These are phyloP conservation scores for Polygonum maritimum DNA, from an alignment of 148 eudicot species.

Conservation along the genomic window DNA sequence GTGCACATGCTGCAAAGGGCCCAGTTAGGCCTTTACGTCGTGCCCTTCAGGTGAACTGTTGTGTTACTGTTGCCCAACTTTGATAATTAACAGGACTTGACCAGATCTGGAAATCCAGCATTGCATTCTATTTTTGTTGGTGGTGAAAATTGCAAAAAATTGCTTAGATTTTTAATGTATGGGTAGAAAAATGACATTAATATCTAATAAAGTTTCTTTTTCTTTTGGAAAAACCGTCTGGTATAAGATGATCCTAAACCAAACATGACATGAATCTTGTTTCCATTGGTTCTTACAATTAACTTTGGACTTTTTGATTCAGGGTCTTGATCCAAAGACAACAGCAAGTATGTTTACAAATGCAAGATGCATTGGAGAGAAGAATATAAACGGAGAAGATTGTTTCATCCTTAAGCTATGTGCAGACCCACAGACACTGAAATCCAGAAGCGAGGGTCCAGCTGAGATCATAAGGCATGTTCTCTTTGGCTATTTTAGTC, in stretches of 20 bases:
- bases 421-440: slow-evolving; percentile 42
- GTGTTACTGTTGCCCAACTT: not conserved
- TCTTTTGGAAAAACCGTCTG: too few relatives aligned
- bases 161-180: not conserved
- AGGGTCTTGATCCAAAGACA: slow-evolving; percentile 64
- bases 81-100: not conserved
- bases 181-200: not conserved
- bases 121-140: not conserved
- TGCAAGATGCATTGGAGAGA: slow-evolving; percentile 54
- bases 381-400: slow-evolving; percentile 49
- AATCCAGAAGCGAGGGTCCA: slow-evolving; percentile 38
- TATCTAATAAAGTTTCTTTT: too few relatives aligned
- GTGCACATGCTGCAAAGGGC: slow-evolving; percentile 77
- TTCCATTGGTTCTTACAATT: not conserved
- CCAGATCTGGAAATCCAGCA: not conserved
- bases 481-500: slow-evolving; percentile 54
- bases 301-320: not conserved
- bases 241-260: too few relatives aligned
- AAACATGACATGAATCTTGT: too few relatives aligned
- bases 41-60: slow-evolving; percentile 61
- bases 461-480: slow-evolving; percentile 47
- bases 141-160: not conserved
- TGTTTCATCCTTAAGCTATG: slow-evolving; percentile 56
- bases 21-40: slow-evolving; percentile 81
- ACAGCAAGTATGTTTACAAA: slow-evolving; percentile 48